Evolutionary conservation across 257 asterid genomes (phyloP), one percentile per base, ranked within the genome.

Genomic region (Scutellaria barbata): DNA sequence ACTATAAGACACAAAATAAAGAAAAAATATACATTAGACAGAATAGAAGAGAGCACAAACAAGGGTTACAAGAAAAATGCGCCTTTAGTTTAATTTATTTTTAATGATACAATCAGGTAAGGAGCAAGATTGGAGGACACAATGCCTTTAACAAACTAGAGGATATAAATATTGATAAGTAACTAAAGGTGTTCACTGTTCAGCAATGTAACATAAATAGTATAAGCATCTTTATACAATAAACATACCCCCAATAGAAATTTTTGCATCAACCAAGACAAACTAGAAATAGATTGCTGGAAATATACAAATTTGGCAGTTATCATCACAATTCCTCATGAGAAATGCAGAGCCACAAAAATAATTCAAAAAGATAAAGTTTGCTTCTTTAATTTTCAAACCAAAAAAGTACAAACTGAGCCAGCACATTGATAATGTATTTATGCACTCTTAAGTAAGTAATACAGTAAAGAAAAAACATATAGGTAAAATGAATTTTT

Each of bases 1-100:
- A 91, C 99, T 94, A 68, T 42, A 75, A 63, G 47, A 76, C 73
- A 76, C 61, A 60, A 76, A 74, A 71, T 43, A 33, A 57, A 71
- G 57, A 68, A 71, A 56, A 25, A 8, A n/a, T 45, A 62, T 79
- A 70, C 69, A 74, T 80, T 70, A 66, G 62, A 68, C n/a, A 58
- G 8, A 37, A 12, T 3, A 16, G 39, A 17, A 63, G 13, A 61
- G 56, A 51, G 65, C 52, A 25, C 40, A 45, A 22, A 66, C 47
- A 1, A 65, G 17, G 68, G 48, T 52, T 64, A 16, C 40, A 47
- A 6, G 51, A 53, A 46, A 46, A 56, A 48, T 35, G 37, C 41
- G 11, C 50, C 12, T 47, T 54, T 43, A 54, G 5, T 48, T 64
- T 11, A 30, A 7, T 48, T 46, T 10, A 17, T 58, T 20, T 47